Base-by-base conservation (phyloP, 164 flowering plant species). In the Pachysandra terminalis region DNA sequence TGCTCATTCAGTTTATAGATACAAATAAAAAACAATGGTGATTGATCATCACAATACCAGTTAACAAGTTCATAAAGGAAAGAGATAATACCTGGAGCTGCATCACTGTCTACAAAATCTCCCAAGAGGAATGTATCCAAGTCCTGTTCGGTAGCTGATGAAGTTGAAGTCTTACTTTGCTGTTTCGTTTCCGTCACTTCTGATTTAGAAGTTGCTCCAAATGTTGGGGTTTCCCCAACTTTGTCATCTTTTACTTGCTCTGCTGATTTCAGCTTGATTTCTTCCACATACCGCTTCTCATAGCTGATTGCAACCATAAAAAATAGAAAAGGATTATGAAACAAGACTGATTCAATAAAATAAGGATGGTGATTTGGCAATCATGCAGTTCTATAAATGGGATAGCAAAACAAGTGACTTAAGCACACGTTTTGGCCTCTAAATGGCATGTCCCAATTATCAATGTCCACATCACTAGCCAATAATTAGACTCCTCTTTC, bases 121-220 rank as follows among this genome's bases (percentile, higher is more conserved):
- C 99, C 99, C 70, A 95, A 73, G 35, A 95, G 96, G 81, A 92
- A 95, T 8, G 81, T 81, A 79, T 95, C 99, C 87, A 95, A 82
- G 77, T 95, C 99, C 66, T 89, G 94, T 62, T 90, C 98, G 60
- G 85, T 68, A 55, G 85, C 70, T 51, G 82, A 75, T 67, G 88
- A 82, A 51, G 76, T 77, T 24, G 85, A 76, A 49, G 78, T 71
- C 69, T 79, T 84, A 53, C 68, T 78, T 74, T 69, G 81, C 28
- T 17, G 61, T 61, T 52, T 74, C 9, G 75, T 41, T 53, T 65
- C 82, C 53, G 71, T 66, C 5, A 19, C 67, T 21, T 78, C 90
- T 40, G 80, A 45, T 68, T 72, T 79, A 61, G 88, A 66, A 60
- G 75, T 56, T 26, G 68, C 68, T 61, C 67, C 82, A 76, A 57